Base-by-base conservation (phyloP, 192 early-diverging fungal genomes). In the Backusella mclennaniae region DNA sequence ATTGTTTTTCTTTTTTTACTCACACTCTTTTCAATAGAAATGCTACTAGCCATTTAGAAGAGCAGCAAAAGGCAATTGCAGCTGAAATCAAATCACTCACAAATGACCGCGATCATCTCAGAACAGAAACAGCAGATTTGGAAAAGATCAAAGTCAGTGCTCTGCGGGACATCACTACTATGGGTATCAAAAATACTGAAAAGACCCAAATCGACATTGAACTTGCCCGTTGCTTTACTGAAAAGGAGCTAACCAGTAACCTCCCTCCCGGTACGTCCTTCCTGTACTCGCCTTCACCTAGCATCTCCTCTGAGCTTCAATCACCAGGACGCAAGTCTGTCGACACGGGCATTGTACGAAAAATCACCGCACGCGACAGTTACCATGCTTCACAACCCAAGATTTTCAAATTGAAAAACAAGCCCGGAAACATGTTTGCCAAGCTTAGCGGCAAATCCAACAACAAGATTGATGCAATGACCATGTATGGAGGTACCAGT, bases 351-450 rank as follows among this genome's bases (percentile, higher is more conserved):
- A 63, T 74, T 6, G 68, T 76, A 8, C 68, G 74, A 41, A 78
- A 63, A 23, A 63, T 63, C 4, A 63, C 56, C 12, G 56, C 56
- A 29, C 56, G 56, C 56, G 56, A 63, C n/a, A 63, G 21, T 2
- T 63, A 63, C 3, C 23, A 63, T 63, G 11, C 56, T 8, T 12
- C 56, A 29, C 56, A 23, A 29, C 86, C 87, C 33, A 90, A 87
- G 49, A 84, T 86, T 71, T 90, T 90, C 73, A 87, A 86, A 63
- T 82, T 90, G 46, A 88, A 87, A 72, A 84, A 86, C 80, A 86
- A 83, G 1, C 23, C 56, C 9, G 81, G 80, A 6, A 84, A 83
- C 33, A 83, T 81, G 56, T 77, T 80, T 74, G 79, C 76, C 33
- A 86, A 84, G 68, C 38, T 82, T 6, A 44, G 72, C 38, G 73